These are phyloP conservation scores for Malassezia pachydermatis DNA, from an alignment of 1,284 basidiomycete genomes.

Conservation along the genomic window DNA sequence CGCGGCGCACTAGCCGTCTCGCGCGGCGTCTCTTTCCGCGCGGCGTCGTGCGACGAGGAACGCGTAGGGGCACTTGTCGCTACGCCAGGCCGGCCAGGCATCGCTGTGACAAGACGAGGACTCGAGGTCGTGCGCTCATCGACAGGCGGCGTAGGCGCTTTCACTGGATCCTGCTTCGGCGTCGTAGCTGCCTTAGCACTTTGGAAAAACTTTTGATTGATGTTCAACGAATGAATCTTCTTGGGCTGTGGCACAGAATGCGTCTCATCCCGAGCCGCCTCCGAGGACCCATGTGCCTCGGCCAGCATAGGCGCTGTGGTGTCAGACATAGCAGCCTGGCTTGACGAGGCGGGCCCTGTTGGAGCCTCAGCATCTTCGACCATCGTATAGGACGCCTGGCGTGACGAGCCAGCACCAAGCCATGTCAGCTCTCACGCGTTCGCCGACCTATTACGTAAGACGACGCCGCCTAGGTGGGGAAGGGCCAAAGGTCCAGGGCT, in stretches of 20 bases:
- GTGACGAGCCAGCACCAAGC: too few species aligned
- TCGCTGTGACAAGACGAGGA: slow-evolving; percentile 28
- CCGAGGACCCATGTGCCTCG: too few species aligned
- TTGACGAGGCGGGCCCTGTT: too few species aligned
- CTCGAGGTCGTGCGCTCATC: slow-evolving; percentile 18
- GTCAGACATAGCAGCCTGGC: too few species aligned
- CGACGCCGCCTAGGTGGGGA: too few species aligned
- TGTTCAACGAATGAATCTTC: slow-evolving; percentile 42
- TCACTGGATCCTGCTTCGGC: background rate
- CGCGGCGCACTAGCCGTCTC: slow-evolving; percentile 22
- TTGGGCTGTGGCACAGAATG: slow-evolving; percentile 18
- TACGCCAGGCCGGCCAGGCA: slow-evolving; percentile 13
- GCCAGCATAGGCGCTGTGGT: too few species aligned
- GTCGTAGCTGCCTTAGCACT: slow-evolving; percentile 30
- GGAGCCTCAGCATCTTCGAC: background rate
- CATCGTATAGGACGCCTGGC: background rate
- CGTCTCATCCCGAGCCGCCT: too few species aligned
- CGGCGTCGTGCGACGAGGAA: slow-evolving; percentile 17
- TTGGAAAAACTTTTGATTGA: slow-evolving; percentile 45
- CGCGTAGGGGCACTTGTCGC: background rate
- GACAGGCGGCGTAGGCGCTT: background rate
- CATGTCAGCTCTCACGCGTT: too few species aligned
- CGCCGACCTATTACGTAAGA: too few species aligned
- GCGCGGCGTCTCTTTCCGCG: slow-evolving; percentile 19
- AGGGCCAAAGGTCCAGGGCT: too few species aligned